These are phyloP conservation scores for Licmophora abbreviata DNA, from an alignment of 108 stramenopile species.

Conservation along the genomic window DNA sequence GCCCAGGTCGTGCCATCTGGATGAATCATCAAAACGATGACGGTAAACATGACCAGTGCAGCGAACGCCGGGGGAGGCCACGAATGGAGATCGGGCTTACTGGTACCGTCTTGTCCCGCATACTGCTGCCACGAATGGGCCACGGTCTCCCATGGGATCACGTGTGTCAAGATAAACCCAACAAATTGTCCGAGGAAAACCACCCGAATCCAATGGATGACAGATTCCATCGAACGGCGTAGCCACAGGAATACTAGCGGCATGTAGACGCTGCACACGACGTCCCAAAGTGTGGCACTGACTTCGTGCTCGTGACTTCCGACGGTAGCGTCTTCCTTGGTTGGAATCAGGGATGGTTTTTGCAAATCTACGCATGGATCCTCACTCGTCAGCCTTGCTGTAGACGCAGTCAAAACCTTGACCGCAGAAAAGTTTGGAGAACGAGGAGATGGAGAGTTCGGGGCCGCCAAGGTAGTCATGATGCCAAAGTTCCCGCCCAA, in stretches of 20 bases:
- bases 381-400: too few relatives aligned
- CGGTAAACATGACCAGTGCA: slow-evolving; percentile 37
- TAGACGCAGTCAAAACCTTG: too few relatives aligned
- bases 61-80: slow-evolving; percentile 51
- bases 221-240: slow-evolving; percentile 31
- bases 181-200: slow-evolving; percentile 32
- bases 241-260: slow-evolving; percentile 33
- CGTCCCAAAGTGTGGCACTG: slow-evolving; percentile 17
- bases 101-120: not conserved
- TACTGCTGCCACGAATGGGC: not conserved
- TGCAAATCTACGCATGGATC: too few relatives aligned
- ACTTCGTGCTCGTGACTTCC: slow-evolving; percentile 9
- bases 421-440: too few relatives aligned
- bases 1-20: slow-evolving; percentile 71
- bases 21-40: slow-evolving; percentile 55
- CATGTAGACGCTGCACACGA: slow-evolving; percentile 23
- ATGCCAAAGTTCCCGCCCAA: too few relatives aligned
- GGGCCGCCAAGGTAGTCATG: too few relatives aligned
- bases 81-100: slow-evolving; percentile 26
- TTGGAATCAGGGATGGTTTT: too few relatives aligned
- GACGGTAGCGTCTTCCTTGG: not conserved
- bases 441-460: too few relatives aligned
- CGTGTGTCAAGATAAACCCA: slow-evolving; percentile 2
- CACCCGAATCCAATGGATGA: slow-evolving; percentile 24
- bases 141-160: not conserved